Percentiles rank a stretch among this genome's conserved stretches.
Evolutionary conservation across 306 rosid species (phyloP).

Genomic region (Purshia tridentata): DNA sequence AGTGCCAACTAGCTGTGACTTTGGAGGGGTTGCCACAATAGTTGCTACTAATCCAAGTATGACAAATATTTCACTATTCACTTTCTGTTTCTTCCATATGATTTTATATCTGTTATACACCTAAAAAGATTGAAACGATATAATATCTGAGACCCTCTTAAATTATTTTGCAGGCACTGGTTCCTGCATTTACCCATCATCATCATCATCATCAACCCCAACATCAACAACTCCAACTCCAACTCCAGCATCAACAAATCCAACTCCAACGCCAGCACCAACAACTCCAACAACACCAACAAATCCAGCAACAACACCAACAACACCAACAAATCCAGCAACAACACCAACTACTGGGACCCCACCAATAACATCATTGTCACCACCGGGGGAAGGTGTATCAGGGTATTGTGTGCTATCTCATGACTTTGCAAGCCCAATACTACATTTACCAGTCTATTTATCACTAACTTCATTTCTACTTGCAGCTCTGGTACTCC

Average conservation of each 20-base stretch:
- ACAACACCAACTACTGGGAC: background rate
- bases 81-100: slow-evolving; percentile 9
- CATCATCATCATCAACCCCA: slow-evolving; percentile 44
- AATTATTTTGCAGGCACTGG: slow-evolving; percentile 54
- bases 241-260: background rate
- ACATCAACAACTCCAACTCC: slow-evolving; percentile 18
- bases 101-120: background rate
- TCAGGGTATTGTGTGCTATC: slow-evolving; percentile 41
- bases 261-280: slow-evolving; percentile 2
- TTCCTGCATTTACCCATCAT: slow-evolving; percentile 57
- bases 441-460: background rate
- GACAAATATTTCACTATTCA: slow-evolving; percentile 6
- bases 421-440: slow-evolving; percentile 7
- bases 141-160: background rate
- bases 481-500: slow-evolving; percentile 54
- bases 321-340: slow-evolving; percentile 19
- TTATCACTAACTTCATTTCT: background rate
- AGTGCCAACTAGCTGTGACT: slow-evolving; percentile 76
- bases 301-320: slow-evolving; percentile 25
- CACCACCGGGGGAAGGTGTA: slow-evolving; percentile 50
- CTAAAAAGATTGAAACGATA: background rate
- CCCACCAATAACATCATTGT: background rate
- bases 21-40: slow-evolving; percentile 73
- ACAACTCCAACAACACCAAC: background rate
- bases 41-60: slow-evolving; percentile 77